phyloP scores from a whole-genome alignment of 176 grass and related monocot genomes.

The Raddia distichophylla region DNA sequence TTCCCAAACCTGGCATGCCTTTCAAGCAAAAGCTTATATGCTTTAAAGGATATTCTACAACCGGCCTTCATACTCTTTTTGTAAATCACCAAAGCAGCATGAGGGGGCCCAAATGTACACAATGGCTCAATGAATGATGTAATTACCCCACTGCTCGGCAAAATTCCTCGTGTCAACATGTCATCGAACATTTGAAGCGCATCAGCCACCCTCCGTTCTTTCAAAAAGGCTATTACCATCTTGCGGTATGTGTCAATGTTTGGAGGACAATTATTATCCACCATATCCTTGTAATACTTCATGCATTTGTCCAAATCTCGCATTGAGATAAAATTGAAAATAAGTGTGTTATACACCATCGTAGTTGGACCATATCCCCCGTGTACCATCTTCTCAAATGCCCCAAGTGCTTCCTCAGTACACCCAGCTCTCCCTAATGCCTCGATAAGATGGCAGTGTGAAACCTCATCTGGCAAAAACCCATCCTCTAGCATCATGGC shows the following conservation, averaged over 20 bases:
- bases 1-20: conserved; percentile 88
- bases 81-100: conserved; percentile 81
- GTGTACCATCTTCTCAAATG: conserved; percentile 68
- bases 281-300: conserved; percentile 79
- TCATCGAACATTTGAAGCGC: conserved; percentile 80
- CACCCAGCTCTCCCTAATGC: conserved; percentile 62
- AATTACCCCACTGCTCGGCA: conserved; percentile 70
- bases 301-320: conserved; percentile 72
- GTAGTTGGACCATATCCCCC: conserved; percentile 54
- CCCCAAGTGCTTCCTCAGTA: conserved; percentile 49
- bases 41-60: conserved; percentile 77
- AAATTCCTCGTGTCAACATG: conserved; percentile 62
- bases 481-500: conserved; percentile 71
- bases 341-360: conserved; percentile 69
- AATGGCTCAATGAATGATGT: conserved; percentile 72
- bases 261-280: conserved; percentile 50
- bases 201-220: conserved; percentile 78
- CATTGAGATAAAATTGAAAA: conserved; percentile 67
- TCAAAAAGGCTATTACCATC: conserved; percentile 67
- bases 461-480: conserved; percentile 57
- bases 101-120: conserved; percentile 82
- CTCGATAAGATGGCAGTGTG: conserved; percentile 73
- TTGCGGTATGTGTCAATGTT: conserved; percentile 62
- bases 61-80: conserved; percentile 79
- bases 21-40: conserved; percentile 83